Base-by-base conservation (phyloP, 257 asterid genomes). In the Solanum virginianum region DNA sequence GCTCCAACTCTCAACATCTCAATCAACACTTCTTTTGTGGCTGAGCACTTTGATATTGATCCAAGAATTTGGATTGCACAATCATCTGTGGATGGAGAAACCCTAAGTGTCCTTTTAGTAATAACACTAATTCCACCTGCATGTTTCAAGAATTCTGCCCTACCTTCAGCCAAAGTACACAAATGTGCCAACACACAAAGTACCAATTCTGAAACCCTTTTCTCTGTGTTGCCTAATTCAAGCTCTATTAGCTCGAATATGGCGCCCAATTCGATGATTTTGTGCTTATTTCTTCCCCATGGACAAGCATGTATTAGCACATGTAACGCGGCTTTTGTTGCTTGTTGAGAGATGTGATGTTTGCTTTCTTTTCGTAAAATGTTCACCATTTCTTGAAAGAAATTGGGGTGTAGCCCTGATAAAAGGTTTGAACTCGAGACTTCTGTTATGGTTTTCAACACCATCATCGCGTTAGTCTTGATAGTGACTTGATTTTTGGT, bases 61-160 rank as follows among this genome's bases (percentile, higher is more conserved):
- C 92, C 83, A 4, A 91, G 32, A 11, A 94, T 91, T 86, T 83
- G 10, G 72, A 94, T 88, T 51, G 94, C 95, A 53, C 90, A 59
- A 43, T 91, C 94, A 62, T 91, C 93, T 7, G 90, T 88, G 10
- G 85, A 8, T 16, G 89, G 54, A 0, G 97, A 93, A 3, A 91
- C 92, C 84, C 85, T 89, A 53, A 92, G 49, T 3, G 91, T 91
- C 91, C 90, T 80, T 90, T 86, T 57, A 5, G 92, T 83, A 49
- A 94, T 88, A 70, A 90, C 86, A 11, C 92, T 91, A 1, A 92
- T 47, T 4, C 95, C 97, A 0, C 88, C 93, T 0, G 93, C 91
- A 81, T 94, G 97, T n/a, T 80, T 77, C 55, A 94, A 85, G 10
- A 94, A 87, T 89, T 90, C 88, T 9, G 93, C 95, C 85, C 97